phyloP scores from a whole-genome alignment of 1,139 yeast genomes.

The Yamadazyma buinensis region DNA sequence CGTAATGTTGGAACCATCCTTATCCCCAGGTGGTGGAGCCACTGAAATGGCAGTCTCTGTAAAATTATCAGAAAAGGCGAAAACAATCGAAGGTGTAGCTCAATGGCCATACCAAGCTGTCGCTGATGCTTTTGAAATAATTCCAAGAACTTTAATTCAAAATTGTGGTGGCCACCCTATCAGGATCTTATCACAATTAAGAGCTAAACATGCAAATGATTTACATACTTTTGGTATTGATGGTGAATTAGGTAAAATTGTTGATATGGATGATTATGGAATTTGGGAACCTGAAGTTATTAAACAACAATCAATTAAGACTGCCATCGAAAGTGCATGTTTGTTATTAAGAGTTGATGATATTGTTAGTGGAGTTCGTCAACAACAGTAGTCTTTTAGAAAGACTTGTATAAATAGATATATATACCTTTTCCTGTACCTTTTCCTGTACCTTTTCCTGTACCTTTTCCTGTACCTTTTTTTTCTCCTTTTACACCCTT shows the following conservation, averaged over 20 bases:
- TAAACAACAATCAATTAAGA: constrained; percentile 93
- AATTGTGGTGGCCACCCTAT: constrained; percentile 98
- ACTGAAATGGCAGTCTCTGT: constrained; percentile 99
- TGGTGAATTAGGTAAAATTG: constrained; percentile 91
- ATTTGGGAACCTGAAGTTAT: constrained; percentile 99
- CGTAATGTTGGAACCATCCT: constrained; percentile 89
- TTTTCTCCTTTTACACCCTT: neutral
- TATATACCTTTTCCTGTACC: neutral
- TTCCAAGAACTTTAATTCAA: constrained; percentile 94
- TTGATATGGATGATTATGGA: constrained; percentile 93
- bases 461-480: neutral
- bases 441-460: neutral
- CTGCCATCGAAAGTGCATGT: constrained; percentile 96
- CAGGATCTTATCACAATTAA: constrained; percentile 78
- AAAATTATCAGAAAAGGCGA: constrained; percentile 83
- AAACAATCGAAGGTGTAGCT: constrained; percentile 87
- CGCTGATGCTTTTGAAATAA: constrained; percentile 88
- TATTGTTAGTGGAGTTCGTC: constrained; percentile 92
- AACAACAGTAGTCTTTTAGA: constrained; percentile 17
- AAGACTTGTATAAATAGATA: neutral
- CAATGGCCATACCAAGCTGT: constrained; percentile 99
- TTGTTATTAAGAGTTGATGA: constrained; percentile 93
- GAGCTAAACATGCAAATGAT: constrained; percentile 96
- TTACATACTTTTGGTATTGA: constrained; percentile 83
- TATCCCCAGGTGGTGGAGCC: constrained; percentile 99